Evolutionary conservation across 2,329 filamentous ascomycete species (phyloP), one percentile per base, ranked within the genome.

Genomic region (Microdochium trichocladiopsis): DNA sequence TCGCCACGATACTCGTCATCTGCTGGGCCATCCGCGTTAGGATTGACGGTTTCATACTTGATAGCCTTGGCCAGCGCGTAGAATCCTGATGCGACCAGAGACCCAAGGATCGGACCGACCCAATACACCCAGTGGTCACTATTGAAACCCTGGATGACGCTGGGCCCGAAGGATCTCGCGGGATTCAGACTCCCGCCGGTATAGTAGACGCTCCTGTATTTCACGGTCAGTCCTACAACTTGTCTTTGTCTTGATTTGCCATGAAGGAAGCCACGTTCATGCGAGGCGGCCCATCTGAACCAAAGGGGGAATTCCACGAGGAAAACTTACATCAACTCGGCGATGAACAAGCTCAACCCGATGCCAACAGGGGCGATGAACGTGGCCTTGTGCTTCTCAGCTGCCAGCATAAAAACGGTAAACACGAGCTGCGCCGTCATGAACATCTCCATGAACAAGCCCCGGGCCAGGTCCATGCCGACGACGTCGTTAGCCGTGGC

Each of bases 361-460:
- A 87, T 85, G 1, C 80, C 82, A 2, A 86, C 67, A 0, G 83
- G 83, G 0, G 82, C 82, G 3, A 86, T 69, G 61, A 75, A 85
- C 0, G 82, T 86, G 1, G 75, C 77, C 54, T 79, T 79, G 62
- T 85, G 81, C 62, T 86, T 84, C 57, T 84, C 80, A 5, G 75
- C 76, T 0, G 80, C 80, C 33, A 84, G 67, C 80, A 84, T 83
- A 60, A 79, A 74, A 50, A 81, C 75, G 3, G 78, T 75, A 36
- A 81, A 70, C 14, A 80, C 72, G 8, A 82, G 65, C 60, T 79
- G 71, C 0, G 75, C 69, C 1, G 77, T 81, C 22, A 81, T 66
- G 56, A 81, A 75, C 63, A 77, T 72, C 60, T 80, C 77, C 51
- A 80, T 74, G 58, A 80, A 78, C 11, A 80, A 59, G 6, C 77